phyloP scores from a whole-genome alignment of 176 grass and related monocot species.

The Raddia guianensis region DNA sequence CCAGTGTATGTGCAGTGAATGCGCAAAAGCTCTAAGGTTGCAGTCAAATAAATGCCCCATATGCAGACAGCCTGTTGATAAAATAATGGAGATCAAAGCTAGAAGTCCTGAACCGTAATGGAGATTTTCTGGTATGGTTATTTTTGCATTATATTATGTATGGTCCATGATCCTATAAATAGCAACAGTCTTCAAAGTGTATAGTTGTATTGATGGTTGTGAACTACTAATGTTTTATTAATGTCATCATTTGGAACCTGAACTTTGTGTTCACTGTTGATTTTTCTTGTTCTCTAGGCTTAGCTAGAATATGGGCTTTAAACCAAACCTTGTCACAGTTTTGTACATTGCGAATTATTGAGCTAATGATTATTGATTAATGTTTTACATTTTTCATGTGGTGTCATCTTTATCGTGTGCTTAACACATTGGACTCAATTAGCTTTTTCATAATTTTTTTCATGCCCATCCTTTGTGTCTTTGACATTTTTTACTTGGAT shows the following conservation, averaged over 20 bases:
- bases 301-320: background rate
- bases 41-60: constrained; percentile 99
- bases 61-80: constrained; percentile 86
- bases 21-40: constrained; percentile 78
- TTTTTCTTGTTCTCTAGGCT: constrained; percentile 9
- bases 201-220: constrained; percentile 34
- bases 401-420: constrained; percentile 18
- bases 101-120: constrained; percentile 47
- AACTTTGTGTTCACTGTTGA: background rate
- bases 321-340: constrained; percentile 11
- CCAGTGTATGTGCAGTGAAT: constrained; percentile 97
- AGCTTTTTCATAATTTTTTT: background rate
- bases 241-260: background rate
- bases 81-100: constrained; percentile 89
- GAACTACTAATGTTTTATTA: constrained; percentile 4
- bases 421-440: background rate
- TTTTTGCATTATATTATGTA: constrained; percentile 24
- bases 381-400: background rate
- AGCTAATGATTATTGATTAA: background rate
- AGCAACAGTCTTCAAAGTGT: constrained; percentile 22
- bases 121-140: constrained; percentile 36
- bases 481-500: constrained; percentile 28
- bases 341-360: background rate
- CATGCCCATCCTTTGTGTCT: background rate
- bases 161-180: constrained; percentile 24